A percentile compares a stretch with the other conserved stretches of the same genome.
Evolutionary conservation across 2,329 filamentous ascomycete species (phyloP).

Genomic region (Penicillium sp.): DNA sequence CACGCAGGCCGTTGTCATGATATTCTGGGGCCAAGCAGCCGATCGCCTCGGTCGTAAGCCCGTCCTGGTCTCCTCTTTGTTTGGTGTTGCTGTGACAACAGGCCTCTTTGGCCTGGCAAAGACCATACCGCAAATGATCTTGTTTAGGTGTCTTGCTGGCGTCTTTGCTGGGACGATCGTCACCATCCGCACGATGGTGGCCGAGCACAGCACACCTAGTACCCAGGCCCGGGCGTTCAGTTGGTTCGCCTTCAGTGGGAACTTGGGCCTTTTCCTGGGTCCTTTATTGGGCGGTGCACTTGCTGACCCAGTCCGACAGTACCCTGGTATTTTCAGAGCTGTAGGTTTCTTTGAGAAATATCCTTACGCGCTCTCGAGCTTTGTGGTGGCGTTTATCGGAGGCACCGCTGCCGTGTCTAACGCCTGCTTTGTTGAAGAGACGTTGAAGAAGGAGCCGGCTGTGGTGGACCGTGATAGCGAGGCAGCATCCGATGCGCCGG

Average conservation of each 20-base stretch:
- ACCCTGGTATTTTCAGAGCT: slow-evolving; percentile 56
- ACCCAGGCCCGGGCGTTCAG: slow-evolving; percentile 73
- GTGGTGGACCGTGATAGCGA: neutral
- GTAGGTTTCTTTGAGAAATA: slow-evolving; percentile 60
- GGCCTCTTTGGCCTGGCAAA: slow-evolving; percentile 67
- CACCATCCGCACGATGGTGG: slow-evolving; percentile 73
- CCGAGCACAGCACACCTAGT: slow-evolving; percentile 66
- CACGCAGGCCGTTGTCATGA: slow-evolving; percentile 75
- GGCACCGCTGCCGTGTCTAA: slow-evolving; percentile 50
- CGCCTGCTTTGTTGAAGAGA: slow-evolving; percentile 55
- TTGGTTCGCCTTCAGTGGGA: slow-evolving; percentile 72
- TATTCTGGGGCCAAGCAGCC: slow-evolving; percentile 66
- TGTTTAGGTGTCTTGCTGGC: slow-evolving; percentile 69
- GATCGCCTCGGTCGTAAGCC: slow-evolving; percentile 72
- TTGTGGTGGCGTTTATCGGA: slow-evolving; percentile 57
- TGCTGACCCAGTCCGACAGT: slow-evolving; percentile 65
- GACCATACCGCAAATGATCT: slow-evolving; percentile 70
- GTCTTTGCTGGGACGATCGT: slow-evolving; percentile 72
- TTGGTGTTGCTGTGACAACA: slow-evolving; percentile 61
- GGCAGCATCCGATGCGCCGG: neutral
- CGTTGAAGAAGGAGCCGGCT: slow-evolving; percentile 48
- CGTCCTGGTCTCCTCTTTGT: slow-evolving; percentile 64
- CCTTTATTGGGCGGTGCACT: slow-evolving; percentile 65
- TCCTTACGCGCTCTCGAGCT: slow-evolving; percentile 64
- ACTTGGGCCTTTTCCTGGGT: slow-evolving; percentile 71